These are phyloP conservation scores for Pseudodiploospora longispora DNA, from an alignment of 2,329 filamentous ascomycete genomes.

Conservation along the genomic window DNA sequence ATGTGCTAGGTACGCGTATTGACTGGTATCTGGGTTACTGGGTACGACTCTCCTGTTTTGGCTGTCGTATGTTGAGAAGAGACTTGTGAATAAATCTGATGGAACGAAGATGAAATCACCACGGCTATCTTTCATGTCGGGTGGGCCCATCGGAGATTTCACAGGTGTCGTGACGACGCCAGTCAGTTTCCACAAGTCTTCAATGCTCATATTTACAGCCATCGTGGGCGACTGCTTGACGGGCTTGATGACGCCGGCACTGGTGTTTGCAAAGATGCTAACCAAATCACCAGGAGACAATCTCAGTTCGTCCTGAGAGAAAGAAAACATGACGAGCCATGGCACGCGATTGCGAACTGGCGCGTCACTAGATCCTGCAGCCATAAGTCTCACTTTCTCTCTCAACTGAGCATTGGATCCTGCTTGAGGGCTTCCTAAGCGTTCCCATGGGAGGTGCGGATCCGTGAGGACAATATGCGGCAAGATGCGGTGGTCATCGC, in stretches of 20 bases:
- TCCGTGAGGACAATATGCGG: constrained; percentile 38
- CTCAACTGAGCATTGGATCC: background rate
- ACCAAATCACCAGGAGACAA: constrained; percentile 13
- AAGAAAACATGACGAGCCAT: constrained; percentile 31
- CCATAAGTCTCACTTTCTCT: background rate
- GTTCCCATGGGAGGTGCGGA: constrained; percentile 36
- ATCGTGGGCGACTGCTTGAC: constrained; percentile 4
- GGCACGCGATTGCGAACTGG: constrained; percentile 21
- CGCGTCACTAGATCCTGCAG: background rate
- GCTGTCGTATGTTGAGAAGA: constrained; percentile 14
- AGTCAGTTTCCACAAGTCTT: constrained; percentile 4
- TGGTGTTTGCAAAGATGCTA: constrained; percentile 4
- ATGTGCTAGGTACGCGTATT: constrained; percentile 29
- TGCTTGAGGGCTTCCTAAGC: constrained; percentile 14
- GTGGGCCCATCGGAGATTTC: background rate
- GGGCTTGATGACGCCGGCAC: constrained; percentile 4
- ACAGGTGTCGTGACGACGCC: constrained; percentile 3
- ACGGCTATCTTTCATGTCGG: background rate
- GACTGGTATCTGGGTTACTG: constrained; percentile 10
- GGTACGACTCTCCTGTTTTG: background rate
- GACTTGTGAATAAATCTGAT: constrained; percentile 16
- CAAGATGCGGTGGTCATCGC: constrained; percentile 23
- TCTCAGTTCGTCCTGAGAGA: constrained; percentile 25
- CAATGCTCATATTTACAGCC: constrained; percentile 12
- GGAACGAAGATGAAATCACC: constrained; percentile 23